A percentile compares a stretch with the other conserved stretches of the same genome.
phyloP scores from a whole-genome alignment of 2,329 filamentous ascomycete genomes.

The Dendryphion nanum region DNA sequence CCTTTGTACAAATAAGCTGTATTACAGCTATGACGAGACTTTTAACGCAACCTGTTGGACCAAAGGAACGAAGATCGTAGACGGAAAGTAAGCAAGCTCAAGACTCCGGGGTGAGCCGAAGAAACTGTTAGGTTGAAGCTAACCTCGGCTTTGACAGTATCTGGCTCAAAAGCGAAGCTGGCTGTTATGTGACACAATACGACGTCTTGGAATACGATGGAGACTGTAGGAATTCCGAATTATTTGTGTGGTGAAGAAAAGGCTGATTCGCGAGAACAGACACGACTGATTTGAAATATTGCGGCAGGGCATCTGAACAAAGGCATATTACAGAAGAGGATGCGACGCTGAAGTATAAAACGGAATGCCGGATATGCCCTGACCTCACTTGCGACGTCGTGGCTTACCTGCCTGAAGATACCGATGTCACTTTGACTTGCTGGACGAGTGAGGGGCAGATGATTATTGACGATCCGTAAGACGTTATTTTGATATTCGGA shows the following conservation, averaged over 20 bases:
- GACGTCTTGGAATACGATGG: conserved; percentile 24
- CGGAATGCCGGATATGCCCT: conserved; percentile 26
- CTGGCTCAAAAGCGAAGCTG: conserved; percentile 27
- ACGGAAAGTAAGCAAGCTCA: conserved; percentile 11
- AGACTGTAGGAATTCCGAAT: conserved; percentile 16
- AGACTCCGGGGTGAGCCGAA: neutral
- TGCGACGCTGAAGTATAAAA: conserved; percentile 25
- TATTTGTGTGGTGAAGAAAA: neutral
- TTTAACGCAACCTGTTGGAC: conserved; percentile 32
- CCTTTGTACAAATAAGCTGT: conserved; percentile 23
- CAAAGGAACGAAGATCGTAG: conserved; percentile 26
- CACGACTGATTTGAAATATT: conserved; percentile 22
- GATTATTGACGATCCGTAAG: conserved; percentile 28
- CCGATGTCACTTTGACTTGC: conserved; percentile 27
- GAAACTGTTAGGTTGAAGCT: too few species aligned
- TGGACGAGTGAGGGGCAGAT: conserved; percentile 22
- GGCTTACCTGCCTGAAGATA: conserved; percentile 23
- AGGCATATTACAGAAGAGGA: conserved; percentile 21
- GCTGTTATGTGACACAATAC: conserved; percentile 31
- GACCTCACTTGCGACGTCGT: conserved; percentile 18
- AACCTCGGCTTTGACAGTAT: conserved; percentile 8
- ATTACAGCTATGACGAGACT: conserved; percentile 13
- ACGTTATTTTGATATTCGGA: neutral
- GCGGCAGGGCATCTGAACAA: conserved; percentile 23
- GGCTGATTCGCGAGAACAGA: conserved; percentile 11